Evolutionary conservation across 176 grass and related monocot genomes (phyloP).

Genomic region (Eragrostis nindensis): DNA sequence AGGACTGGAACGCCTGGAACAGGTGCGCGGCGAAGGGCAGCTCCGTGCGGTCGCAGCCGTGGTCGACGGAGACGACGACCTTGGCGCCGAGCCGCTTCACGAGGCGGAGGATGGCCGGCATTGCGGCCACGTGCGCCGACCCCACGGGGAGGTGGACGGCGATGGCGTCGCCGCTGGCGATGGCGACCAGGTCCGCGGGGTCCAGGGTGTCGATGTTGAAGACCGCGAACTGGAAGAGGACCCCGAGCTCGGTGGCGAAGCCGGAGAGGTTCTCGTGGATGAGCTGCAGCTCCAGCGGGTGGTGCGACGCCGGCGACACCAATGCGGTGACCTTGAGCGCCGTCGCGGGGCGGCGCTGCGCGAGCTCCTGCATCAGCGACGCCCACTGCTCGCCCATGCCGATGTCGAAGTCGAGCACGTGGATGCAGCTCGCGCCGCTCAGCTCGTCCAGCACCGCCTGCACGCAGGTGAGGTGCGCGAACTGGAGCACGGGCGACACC

Average conservation of each 20-base stretch:
- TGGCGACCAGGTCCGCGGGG: conserved; percentile 49
- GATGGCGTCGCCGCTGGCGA: conserved; percentile 48
- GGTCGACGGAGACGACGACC: conserved; percentile 83
- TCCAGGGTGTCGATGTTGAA: conserved; percentile 75
- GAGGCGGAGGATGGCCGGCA: conserved; percentile 66
- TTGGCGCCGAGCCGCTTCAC: conserved; percentile 72
- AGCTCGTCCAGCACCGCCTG: conserved; percentile 91
- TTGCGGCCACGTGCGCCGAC: conserved; percentile 45
- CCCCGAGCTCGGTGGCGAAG: conserved; percentile 69
- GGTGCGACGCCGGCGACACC: conserved; percentile 64
- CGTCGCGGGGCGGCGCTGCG: conserved; percentile 52
- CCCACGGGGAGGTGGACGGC: conserved; percentile 83
- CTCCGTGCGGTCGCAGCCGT: conserved; percentile 71
- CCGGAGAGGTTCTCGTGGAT: conserved; percentile 73
- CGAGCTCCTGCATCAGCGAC: conserved; percentile 92
- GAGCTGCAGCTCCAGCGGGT: conserved; percentile 80
- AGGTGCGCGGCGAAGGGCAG: conserved; percentile 74
- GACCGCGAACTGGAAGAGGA: conserved; percentile 67
- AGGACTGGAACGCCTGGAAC: conserved; percentile 74
- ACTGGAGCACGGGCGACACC: conserved; percentile 76
- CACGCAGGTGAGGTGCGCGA: conserved; percentile 82
- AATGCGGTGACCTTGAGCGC: conserved; percentile 80
- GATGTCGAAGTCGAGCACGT: conserved; percentile 90
- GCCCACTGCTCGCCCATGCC: conserved; percentile 95
- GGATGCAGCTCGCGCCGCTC: conserved; percentile 53